Conservation (phyloP, 805 yeast species). For the Metschnikowia amazonensis region DNA sequence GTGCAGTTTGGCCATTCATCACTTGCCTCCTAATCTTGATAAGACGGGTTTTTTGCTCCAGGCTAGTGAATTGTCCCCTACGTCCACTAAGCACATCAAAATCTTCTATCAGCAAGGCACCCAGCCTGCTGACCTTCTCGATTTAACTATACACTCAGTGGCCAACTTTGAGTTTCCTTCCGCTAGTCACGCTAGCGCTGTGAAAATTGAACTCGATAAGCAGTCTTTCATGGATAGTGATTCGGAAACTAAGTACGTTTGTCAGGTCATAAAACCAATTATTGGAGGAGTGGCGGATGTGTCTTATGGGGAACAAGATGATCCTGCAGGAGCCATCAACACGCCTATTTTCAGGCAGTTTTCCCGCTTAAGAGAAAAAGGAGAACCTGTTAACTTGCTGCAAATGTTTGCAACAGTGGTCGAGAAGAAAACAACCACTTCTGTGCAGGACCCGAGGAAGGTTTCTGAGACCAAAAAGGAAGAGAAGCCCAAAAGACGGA, state of each 20-base stretch:
- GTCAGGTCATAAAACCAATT: constrained; percentile 13
- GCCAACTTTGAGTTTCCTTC: constrained; percentile 18
- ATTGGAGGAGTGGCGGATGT: constrained; percentile 11
- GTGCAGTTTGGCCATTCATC: constrained; percentile 15
- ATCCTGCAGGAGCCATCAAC: background rate
- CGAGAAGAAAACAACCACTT: background rate
- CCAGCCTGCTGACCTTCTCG: constrained; percentile 17
- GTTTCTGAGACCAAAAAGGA: background rate
- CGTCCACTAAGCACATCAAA: background rate
- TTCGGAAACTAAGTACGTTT: constrained; percentile 24
- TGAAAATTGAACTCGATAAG: constrained; percentile 11
- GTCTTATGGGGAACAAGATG: constrained; percentile 14
- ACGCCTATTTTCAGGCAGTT: background rate
- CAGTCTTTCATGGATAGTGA: constrained; percentile 25
- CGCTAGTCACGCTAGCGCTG: constrained; percentile 7
- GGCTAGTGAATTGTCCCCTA: constrained; percentile 16
- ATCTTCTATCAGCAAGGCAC: constrained; percentile 20
- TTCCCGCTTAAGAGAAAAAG: background rate
- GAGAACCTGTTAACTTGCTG: background rate
- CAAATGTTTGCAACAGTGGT: background rate
- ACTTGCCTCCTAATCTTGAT: constrained; percentile 24
- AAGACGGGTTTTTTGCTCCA: constrained; percentile 19
- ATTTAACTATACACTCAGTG: constrained; percentile 19
- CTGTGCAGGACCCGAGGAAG: constrained; percentile 1
- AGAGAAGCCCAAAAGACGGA: constrained; percentile 6